A percentile compares a stretch with the other conserved stretches of the same genome.
phyloP scores from a whole-genome alignment of 176 grass and related monocot species.

The Thalia dealbata region DNA sequence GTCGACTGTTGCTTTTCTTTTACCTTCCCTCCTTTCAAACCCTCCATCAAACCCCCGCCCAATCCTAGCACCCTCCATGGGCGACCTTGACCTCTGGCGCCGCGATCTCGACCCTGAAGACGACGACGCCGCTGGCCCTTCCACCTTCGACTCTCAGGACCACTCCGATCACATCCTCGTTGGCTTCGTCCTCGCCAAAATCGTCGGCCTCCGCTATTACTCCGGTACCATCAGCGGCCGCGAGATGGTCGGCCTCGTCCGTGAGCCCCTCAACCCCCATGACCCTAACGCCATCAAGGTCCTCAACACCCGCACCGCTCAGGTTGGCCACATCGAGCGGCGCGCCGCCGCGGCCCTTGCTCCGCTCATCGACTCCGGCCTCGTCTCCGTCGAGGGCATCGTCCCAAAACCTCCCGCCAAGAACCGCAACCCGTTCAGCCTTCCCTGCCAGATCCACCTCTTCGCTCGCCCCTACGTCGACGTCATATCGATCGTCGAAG shows the following conservation, averaged over 20 bases:
- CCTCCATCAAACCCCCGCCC: background rate
- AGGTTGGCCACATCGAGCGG: conserved; percentile 49
- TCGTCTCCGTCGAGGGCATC: conserved; percentile 37
- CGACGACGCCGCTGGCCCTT: background rate
- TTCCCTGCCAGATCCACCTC: conserved; percentile 72
- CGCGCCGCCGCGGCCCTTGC: conserved; percentile 25
- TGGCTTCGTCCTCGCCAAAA: conserved; percentile 61
- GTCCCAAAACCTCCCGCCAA: conserved; percentile 37
- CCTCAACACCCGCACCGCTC: conserved; percentile 25
- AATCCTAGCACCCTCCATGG: background rate
- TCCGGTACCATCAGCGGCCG: conserved; percentile 32
- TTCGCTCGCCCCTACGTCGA: conserved; percentile 40
- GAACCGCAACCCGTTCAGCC: conserved; percentile 8
- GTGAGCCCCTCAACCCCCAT: conserved; percentile 48
- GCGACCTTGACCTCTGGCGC: background rate
- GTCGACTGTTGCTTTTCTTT: no score
- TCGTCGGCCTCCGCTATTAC: conserved; percentile 51
- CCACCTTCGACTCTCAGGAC: background rate
- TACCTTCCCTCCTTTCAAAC: background rate
- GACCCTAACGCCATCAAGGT: conserved; percentile 71
- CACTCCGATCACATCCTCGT: conserved; percentile 24
- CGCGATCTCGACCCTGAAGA: background rate
- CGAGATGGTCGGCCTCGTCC: conserved; percentile 48
- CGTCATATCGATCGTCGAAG: conserved; percentile 17
- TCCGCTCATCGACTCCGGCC: conserved; percentile 58